Evolutionary conservation across 805 yeast genomes (phyloP), one percentile per base, ranked within the genome.

Genomic region (Clavispora asparagi): DNA sequence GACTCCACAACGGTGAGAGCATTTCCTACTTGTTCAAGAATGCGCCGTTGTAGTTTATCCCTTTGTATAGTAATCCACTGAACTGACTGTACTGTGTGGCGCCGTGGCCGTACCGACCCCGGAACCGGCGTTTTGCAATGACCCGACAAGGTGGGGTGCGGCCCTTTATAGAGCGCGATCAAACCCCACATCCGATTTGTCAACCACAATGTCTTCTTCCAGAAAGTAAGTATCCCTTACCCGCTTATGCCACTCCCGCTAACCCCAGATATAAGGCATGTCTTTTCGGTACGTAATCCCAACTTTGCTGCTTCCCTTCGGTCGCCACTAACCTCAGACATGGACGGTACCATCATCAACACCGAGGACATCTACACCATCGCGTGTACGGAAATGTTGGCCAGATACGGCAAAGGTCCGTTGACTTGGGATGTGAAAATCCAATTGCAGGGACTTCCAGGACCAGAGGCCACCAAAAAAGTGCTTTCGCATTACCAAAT

Each of bases 331-430:
- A 26, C 40, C 35, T 29, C 40, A 72, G 96, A 88, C 73, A 87
- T 94, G 98, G 99, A 94, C 63, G 99, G 99, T 1, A 78, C 95
- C 23, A 73, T 94, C 51, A 78, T 94, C 60, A 88, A 91, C 68
- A 87, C 97, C 4, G 99, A 94, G 65, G 95, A 87, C 53, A 74
- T 91, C 45, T 94, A 94, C 64, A 92, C 99, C 1, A 80, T 81
- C 46, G 86, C 87, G 3, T 71, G 87, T 29, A 78, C 85, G 42
- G 83, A 81, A 44, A 64, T 87, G 2, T 72, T 94, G 25, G 78
- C 80, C 12, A 70, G 73, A 45, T 85, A 79, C 59, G 87, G 85
- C 9, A 86, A 83, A 59, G 95, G 95, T 0, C 84, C 87, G 2
- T 74, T 86, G 52, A 84, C 94, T 0, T 92, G 98, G 97, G 95